Evolutionary conservation across 495 filamentous ascomycete genomes (phyloP).

Genomic region (Copromyces sp.): DNA sequence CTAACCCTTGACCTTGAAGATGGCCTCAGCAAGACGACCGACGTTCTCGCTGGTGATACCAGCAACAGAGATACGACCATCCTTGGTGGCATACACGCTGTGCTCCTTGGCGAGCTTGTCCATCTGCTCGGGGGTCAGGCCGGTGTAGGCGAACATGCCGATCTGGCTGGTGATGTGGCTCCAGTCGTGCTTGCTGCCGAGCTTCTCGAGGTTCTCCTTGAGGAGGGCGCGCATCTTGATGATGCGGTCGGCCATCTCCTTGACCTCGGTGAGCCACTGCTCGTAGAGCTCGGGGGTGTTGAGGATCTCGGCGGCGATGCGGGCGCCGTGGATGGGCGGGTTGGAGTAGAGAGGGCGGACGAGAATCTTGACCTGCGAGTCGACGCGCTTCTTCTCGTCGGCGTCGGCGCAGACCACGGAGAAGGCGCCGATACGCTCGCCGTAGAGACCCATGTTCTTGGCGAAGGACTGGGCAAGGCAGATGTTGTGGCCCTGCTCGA

Average conservation of each 20-base stretch:
- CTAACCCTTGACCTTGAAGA: slow-evolving; percentile 79
- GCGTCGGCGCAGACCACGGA: slow-evolving; percentile 73
- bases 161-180: slow-evolving; percentile 97
- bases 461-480: slow-evolving; percentile 90
- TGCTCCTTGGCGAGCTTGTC: slow-evolving; percentile 87
- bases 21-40: slow-evolving; percentile 83
- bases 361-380: slow-evolving; percentile 97
- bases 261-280: slow-evolving; percentile 94
- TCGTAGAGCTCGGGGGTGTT: slow-evolving; percentile 77
- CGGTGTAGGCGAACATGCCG: slow-evolving; percentile 99
- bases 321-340: slow-evolving; percentile 91
- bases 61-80: slow-evolving; percentile 94
- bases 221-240: slow-evolving; percentile 93
- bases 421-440: slow-evolving; percentile 96
- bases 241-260: slow-evolving; percentile 98
- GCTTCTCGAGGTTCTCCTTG: slow-evolving; percentile 85
- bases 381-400: slow-evolving; percentile 91
- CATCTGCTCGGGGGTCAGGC: slow-evolving; percentile 88
- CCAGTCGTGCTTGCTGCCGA: slow-evolving; percentile 95
- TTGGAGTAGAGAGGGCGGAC: slow-evolving; percentile 97
- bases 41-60: slow-evolving; percentile 93
- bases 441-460: slow-evolving; percentile 99
- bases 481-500: slow-evolving; percentile 83
- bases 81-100: slow-evolving; percentile 95
- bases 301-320: slow-evolving; percentile 86